Percentiles rank a stretch among this genome's conserved stretches.
Evolutionary conservation across 2,329 filamentous ascomycete species (phyloP).

Genomic region (Chlorencoelia australis): DNA sequence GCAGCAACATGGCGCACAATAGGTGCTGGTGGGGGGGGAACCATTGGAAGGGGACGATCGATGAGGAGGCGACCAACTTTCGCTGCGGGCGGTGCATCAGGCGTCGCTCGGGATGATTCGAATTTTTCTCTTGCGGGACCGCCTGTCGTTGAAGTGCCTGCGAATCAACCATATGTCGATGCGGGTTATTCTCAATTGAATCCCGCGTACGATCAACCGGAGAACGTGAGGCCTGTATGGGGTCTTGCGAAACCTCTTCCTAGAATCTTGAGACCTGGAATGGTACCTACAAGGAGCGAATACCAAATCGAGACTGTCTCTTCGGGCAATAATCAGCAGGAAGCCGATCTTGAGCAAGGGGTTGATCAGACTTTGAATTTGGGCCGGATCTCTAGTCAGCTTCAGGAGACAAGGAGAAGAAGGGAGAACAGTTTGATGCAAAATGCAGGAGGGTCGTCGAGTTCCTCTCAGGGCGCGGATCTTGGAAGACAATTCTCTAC

Average conservation of each 20-base stretch:
- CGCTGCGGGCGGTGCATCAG: conserved; percentile 3
- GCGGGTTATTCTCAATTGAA: conserved; percentile 44
- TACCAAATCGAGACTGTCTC: conserved; percentile 26
- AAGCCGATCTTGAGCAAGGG: conserved; percentile 34
- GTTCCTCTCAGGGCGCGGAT: too few species aligned
- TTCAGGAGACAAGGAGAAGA: conserved; percentile 16
- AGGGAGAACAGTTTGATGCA: conserved; percentile 15
- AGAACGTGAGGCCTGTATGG: conserved; percentile 40
- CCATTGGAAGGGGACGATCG: conserved; percentile 4
- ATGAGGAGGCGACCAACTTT: conserved; percentile 5
- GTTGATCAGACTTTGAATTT: conserved; percentile 27
- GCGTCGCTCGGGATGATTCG: conserved; percentile 6
- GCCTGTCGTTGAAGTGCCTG: conserved; percentile 15
- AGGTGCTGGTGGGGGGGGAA: too few species aligned
- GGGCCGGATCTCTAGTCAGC: conserved; percentile 13
- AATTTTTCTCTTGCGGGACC: conserved; percentile 25
- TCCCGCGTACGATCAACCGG: conserved; percentile 42
- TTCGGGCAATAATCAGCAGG: conserved; percentile 25
- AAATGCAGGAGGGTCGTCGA: too few species aligned
- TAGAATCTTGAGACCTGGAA: conserved; percentile 41
- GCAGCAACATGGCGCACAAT: too few species aligned
- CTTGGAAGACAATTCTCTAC: too few species aligned
- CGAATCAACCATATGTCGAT: conserved; percentile 38
- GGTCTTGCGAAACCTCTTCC: conserved; percentile 43
- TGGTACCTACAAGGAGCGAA: conserved; percentile 37